phyloP scores from a whole-genome alignment of 306 rosid genomes.

The Quercus ilex region DNA sequence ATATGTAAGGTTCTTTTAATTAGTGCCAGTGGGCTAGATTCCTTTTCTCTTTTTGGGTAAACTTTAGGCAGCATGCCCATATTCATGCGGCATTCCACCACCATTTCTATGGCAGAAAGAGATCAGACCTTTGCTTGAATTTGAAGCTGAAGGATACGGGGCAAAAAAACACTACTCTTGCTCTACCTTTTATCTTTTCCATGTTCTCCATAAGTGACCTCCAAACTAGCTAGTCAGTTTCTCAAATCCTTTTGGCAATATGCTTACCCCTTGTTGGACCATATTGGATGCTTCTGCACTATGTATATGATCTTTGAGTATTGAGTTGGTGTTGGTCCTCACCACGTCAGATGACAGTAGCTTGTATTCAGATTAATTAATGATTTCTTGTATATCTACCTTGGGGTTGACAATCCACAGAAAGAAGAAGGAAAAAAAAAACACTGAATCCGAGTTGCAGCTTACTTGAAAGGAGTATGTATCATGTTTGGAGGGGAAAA shows the following conservation, averaged over 20 bases:
- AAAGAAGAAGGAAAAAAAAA: not conserved
- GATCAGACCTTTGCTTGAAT: conserved; percentile 18
- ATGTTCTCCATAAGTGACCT: not conserved
- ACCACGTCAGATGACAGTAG: not conserved
- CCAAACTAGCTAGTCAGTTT: not conserved
- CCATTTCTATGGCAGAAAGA: conserved; percentile 25
- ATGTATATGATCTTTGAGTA: not conserved
- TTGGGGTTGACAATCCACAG: not conserved
- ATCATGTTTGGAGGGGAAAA: too few relatives aligned
- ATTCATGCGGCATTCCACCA: conserved; percentile 26
- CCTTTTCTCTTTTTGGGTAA: conserved; percentile 31
- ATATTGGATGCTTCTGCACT: not conserved
- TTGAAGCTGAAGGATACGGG: conserved; percentile 2
- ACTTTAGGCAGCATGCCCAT: conserved; percentile 43
- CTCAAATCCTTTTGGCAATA: not conserved
- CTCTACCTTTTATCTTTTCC: not conserved
- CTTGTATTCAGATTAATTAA: not conserved
- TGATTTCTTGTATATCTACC: not conserved
- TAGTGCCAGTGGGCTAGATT: conserved; percentile 35
- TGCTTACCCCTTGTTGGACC: conserved; percentile 8
- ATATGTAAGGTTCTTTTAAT: conserved; percentile 19
- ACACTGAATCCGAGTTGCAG: not conserved
- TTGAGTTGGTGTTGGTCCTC: not conserved
- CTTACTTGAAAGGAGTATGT: not conserved
- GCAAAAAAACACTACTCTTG: not conserved